Conservation (phyloP, 2,329 filamentous ascomycete genomes). For the Alternaria sp. region DNA sequence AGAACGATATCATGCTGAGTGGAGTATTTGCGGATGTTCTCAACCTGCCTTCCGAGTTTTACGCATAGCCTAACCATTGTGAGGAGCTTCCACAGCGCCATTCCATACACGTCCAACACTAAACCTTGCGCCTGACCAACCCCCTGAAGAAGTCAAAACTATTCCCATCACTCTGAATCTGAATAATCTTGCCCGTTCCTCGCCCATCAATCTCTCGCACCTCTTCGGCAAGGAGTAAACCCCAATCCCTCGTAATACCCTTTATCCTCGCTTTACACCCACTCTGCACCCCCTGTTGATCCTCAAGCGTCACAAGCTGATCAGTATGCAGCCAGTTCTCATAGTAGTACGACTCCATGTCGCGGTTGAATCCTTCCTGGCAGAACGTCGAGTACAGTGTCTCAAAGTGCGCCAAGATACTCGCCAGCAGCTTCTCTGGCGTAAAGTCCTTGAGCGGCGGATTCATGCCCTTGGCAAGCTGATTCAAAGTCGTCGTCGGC, state of each 20-base stretch:
- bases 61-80: too few relatives aligned
- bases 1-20: too few relatives aligned
- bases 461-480: constrained; percentile 62
- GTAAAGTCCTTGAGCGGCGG: constrained; percentile 64
- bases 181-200: constrained; percentile 78
- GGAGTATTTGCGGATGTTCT: too few relatives aligned
- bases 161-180: constrained; percentile 94
- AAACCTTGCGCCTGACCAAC: constrained; percentile 80
- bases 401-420: constrained; percentile 81
- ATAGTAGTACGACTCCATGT: constrained; percentile 73
- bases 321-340: constrained; percentile 77
- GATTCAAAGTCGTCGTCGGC: constrained; percentile 86
- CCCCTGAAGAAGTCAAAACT: constrained; percentile 98
- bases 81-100: too few relatives aligned
- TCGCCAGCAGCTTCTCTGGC: constrained; percentile 81
- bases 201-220: constrained; percentile 74
- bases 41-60: too few relatives aligned
- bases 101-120: not conserved
- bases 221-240: constrained; percentile 85
- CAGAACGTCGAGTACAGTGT: constrained; percentile 78
- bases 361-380: constrained; percentile 74
- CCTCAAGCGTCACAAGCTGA: constrained; percentile 80
- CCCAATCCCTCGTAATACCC: constrained; percentile 93
- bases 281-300: constrained; percentile 64
- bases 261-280: constrained; percentile 76